Evolutionary conservation across 352 stramenopile species (phyloP).

Genomic region (Thalassiosira hispida): DNA sequence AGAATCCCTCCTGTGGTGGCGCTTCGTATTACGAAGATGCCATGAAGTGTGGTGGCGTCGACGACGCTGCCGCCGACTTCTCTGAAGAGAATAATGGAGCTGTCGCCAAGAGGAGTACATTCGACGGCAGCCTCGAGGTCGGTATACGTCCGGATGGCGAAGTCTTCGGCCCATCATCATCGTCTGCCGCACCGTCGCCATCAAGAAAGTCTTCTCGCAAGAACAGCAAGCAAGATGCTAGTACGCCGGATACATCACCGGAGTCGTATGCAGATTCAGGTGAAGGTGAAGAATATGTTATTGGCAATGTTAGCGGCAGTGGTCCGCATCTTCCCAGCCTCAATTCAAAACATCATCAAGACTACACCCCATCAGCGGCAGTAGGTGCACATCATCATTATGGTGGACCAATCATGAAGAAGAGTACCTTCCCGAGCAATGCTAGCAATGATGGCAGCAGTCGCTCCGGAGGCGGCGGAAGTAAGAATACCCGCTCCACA

Average conservation of each 20-base stretch:
- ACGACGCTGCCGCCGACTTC: not conserved
- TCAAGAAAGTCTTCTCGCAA: too few species aligned
- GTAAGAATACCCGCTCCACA: not conserved
- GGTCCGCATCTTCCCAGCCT: too few species aligned
- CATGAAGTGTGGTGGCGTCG: not conserved
- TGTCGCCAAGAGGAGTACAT: not conserved
- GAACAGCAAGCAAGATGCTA: too few species aligned
- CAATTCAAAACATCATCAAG: too few species aligned
- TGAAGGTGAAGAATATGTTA: too few species aligned
- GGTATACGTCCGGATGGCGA: not conserved
- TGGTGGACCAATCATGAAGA: not conserved
- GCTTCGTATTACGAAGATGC: not conserved
- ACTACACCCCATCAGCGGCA: too few species aligned
- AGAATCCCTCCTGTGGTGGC: not conserved
- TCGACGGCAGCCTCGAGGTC: not conserved
- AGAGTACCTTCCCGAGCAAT: not conserved
- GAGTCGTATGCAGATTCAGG: too few species aligned
- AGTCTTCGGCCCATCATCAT: too few species aligned
- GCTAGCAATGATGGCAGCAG: not conserved
- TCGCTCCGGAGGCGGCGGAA: not conserved
- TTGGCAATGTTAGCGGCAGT: too few species aligned
- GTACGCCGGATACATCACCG: too few species aligned
- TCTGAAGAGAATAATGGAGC: not conserved
- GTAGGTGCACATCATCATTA: not conserved
- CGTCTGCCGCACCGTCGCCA: too few species aligned